Percentiles rank a stretch among this genome's conserved stretches.
Conservation (phyloP, 805 yeast genomes). For the Starmerella vitae region DNA sequence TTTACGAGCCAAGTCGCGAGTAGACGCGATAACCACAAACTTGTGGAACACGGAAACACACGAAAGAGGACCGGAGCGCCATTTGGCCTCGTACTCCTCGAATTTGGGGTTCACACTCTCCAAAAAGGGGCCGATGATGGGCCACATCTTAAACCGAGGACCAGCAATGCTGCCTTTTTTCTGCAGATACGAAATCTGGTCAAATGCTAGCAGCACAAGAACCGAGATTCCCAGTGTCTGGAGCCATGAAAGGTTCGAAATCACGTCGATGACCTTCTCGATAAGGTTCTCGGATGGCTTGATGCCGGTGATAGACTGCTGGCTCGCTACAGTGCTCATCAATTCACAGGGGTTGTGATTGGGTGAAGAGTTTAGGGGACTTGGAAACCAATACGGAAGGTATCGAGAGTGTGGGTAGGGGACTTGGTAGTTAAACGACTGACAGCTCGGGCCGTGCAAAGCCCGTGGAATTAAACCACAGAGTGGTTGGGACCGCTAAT, state of each 20-base stretch:
- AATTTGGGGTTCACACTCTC: slow-evolving; percentile 92
- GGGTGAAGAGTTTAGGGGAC: not conserved
- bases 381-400: not conserved
- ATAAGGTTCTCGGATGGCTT: not conserved
- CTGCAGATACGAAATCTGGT: slow-evolving; percentile 52
- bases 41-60: slow-evolving; percentile 98
- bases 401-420: not conserved
- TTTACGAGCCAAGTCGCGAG: slow-evolving; percentile 78
- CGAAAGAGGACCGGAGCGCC: slow-evolving; percentile 88
- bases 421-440: not conserved
- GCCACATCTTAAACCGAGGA: slow-evolving; percentile 78
- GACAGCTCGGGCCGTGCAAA: too few relatives aligned
- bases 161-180: slow-evolving; percentile 87
- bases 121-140: slow-evolving; percentile 89
- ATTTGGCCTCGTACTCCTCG: slow-evolving; percentile 80
- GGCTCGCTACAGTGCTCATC: not conserved
- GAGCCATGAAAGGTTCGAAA: not conserved
- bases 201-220: slow-evolving; percentile 22
- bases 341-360: not conserved
- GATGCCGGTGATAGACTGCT: not conserved
- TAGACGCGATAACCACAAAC: slow-evolving; percentile 86
- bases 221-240: not conserved
- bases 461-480: too few relatives aligned
- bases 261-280: not conserved
- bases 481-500: too few relatives aligned